A percentile compares a stretch with the other conserved stretches of the same genome.
Evolutionary conservation across 805 yeast genomes (phyloP).

Genomic region (Isabelozyma heimii): DNA sequence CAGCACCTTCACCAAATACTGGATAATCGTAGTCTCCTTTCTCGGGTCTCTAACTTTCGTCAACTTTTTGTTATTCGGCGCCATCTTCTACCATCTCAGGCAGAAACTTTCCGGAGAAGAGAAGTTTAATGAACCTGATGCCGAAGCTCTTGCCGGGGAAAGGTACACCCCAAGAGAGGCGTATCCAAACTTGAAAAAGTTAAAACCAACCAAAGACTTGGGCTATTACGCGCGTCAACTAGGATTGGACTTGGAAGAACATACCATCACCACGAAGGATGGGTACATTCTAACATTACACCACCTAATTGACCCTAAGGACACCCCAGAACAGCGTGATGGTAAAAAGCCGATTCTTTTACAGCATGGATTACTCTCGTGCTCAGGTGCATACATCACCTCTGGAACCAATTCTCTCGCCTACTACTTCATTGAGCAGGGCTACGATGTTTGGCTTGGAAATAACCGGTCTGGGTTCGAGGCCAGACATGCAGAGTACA

Average conservation of each 20-base stretch:
- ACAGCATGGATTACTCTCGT: constrained; percentile 85
- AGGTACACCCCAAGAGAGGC: constrained; percentile 31
- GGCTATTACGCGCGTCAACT: constrained; percentile 64
- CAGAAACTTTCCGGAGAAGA: constrained; percentile 29
- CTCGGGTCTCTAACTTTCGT: constrained; percentile 29
- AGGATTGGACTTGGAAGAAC: constrained; percentile 58
- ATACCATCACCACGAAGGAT: constrained; percentile 68
- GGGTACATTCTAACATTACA: constrained; percentile 72
- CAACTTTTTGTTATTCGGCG: constrained; percentile 18
- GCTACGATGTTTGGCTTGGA: constrained; percentile 89
- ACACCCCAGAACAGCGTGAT: constrained; percentile 24
- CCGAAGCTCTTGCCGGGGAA: constrained; percentile 12
- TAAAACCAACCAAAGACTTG: constrained; percentile 45
- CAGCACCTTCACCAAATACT: constrained; percentile 14
- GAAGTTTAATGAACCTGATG: constrained; percentile 21
- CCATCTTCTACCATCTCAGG: constrained; percentile 28
- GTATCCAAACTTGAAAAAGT: constrained; percentile 29
- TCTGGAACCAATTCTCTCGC: constrained; percentile 82
- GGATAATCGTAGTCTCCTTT: constrained; percentile 21
- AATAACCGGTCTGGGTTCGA: constrained; percentile 86
- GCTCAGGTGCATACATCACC: constrained; percentile 81
- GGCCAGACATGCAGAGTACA: constrained; percentile 51
- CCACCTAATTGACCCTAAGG: constrained; percentile 54
- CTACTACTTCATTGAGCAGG: constrained; percentile 46
- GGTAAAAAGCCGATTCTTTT: constrained; percentile 62